A percentile compares a stretch with the other conserved stretches of the same genome.
phyloP scores from a whole-genome alignment of 768 basidiomycete species.

The Trametes coccinea region DNA sequence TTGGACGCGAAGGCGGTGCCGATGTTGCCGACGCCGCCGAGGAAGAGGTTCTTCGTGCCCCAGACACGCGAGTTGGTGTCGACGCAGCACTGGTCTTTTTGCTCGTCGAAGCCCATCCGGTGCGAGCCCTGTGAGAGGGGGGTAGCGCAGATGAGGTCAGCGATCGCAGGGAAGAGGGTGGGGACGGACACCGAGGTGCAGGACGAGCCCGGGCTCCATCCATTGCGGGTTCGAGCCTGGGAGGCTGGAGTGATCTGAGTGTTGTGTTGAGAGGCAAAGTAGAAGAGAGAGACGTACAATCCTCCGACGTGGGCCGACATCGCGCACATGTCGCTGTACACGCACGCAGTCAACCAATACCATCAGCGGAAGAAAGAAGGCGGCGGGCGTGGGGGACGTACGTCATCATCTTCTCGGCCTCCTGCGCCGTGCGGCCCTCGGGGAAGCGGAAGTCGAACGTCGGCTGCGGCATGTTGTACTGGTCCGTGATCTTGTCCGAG shows the following conservation, averaged over 20 bases:
- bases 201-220: constrained; percentile 30
- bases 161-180: not conserved
- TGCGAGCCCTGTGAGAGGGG: constrained; percentile 1
- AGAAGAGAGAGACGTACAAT: constrained; percentile 10
- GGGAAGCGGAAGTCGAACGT: constrained; percentile 30
- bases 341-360: too few species aligned
- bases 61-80: constrained; percentile 28
- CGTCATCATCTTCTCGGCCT: constrained; percentile 28
- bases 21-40: constrained; percentile 28
- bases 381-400: not conserved
- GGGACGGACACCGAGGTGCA: constrained; percentile 22
- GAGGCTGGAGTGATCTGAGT: constrained; percentile 10
- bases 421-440: constrained; percentile 11
- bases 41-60: constrained; percentile 33
- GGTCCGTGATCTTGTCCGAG: constrained; percentile 25
- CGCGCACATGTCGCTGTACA: constrained; percentile 28
- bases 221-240: constrained; percentile 37
- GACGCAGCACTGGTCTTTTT: constrained; percentile 26
- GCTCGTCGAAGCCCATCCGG: constrained; percentile 20
- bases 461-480: constrained; percentile 38
- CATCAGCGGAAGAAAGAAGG: not conserved
- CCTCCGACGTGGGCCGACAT: constrained; percentile 35
- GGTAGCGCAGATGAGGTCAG: too few species aligned
- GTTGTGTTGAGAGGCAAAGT: not conserved
- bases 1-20: constrained; percentile 1